These are phyloP conservation scores for Saccharomyces kudriavzevii DNA, from an alignment of 805 yeast species.

Conservation along the genomic window DNA sequence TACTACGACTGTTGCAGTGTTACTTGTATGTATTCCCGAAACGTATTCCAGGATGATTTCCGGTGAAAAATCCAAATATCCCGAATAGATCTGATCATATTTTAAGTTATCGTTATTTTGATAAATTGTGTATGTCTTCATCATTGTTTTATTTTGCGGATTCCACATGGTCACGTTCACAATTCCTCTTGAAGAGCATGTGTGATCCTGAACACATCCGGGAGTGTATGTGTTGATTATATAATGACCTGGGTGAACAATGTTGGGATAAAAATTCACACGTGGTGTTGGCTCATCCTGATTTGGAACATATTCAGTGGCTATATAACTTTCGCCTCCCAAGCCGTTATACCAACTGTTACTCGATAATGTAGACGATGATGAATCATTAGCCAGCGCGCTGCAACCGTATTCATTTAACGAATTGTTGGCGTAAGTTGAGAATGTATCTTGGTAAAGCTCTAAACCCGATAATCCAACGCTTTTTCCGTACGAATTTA, in stretches of 20 bases:
- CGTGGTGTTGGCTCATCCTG: slow-evolving; percentile 26
- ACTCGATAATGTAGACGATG: slow-evolving; percentile 25
- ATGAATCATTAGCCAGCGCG: slow-evolving; percentile 8
- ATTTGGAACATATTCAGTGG: slow-evolving; percentile 30
- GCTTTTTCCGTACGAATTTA: slow-evolving; percentile 58
- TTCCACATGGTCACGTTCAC: slow-evolving; percentile 65
- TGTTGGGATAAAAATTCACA: slow-evolving; percentile 55
- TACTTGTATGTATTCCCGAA: slow-evolving; percentile 25
- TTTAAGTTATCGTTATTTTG: slow-evolving; percentile 77
- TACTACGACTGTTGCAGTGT: slow-evolving; percentile 40
- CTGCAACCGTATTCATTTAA: slow-evolving; percentile 59
- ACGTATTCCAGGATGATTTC: slow-evolving; percentile 37
- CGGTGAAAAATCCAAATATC: slow-evolving; percentile 49
- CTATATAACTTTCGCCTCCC: slow-evolving; percentile 24
- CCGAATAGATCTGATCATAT: slow-evolving; percentile 70
- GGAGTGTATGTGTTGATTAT: slow-evolving; percentile 73
- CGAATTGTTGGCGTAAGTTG: slow-evolving; percentile 66
- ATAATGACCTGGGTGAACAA: slow-evolving; percentile 67
- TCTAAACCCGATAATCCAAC: slow-evolving; percentile 71
- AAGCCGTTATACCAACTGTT: slow-evolving; percentile 27
- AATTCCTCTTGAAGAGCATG: slow-evolving; percentile 65
- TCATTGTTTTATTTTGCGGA: slow-evolving; percentile 30
- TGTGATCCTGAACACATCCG: slow-evolving; percentile 63
- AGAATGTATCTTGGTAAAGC: slow-evolving; percentile 46
- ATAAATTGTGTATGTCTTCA: slow-evolving; percentile 41